Base-by-base conservation (phyloP, 352 stramenopile species). In the Globisporangium irregulare region DNA sequence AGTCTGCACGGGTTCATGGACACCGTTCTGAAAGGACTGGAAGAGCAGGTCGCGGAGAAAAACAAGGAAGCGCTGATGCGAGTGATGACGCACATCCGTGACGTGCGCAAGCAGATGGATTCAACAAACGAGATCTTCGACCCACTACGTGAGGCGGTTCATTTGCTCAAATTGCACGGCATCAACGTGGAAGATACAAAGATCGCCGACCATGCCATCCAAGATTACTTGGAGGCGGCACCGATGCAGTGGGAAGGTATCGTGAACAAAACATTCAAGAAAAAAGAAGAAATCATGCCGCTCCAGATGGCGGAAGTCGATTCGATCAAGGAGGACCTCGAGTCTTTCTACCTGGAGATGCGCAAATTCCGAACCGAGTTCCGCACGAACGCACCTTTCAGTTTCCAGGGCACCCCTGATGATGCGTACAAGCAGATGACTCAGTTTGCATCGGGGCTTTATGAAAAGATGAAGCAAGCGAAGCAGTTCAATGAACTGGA, bases 241-340 rank as follows among this genome's bases (percentile, higher is more conserved):
- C 96, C 96, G 9, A 92, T 98, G 82, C 91, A 98, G 62, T 99
- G 97, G 97, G 97, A 99, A 70, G 94, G 84, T 6, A 97, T 99
- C n/a, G 93, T 99, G 32, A 99, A 99, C 76, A 98, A 98, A 73
- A 98, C 96, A 22, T 99, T 98, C 75, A 97, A 97, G 72, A 99
- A 98, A 73, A 99, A 99, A 67, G 97, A 99, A 77, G 94, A 98
- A 70, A 99, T 99, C 66, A 88, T 99, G 79, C 95, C 95, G 5
- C 83, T 99, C 51, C 97, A 99, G 81, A 99, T 98, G 87, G 81
- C 93, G 18, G 94, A 98, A 65, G 93, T 98, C 14, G 92, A 98
- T 66, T 87, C 84, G 27, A 97, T 98, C 67, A 98, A 98, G 67
- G 76, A 92, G 48, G 92, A 98, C 24, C 77, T 99, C 0, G 95